Evolutionary conservation across 2,329 filamentous ascomycete genomes (phyloP), one percentile per base, ranked within the genome.

Genomic region (Xylariales sp.): DNA sequence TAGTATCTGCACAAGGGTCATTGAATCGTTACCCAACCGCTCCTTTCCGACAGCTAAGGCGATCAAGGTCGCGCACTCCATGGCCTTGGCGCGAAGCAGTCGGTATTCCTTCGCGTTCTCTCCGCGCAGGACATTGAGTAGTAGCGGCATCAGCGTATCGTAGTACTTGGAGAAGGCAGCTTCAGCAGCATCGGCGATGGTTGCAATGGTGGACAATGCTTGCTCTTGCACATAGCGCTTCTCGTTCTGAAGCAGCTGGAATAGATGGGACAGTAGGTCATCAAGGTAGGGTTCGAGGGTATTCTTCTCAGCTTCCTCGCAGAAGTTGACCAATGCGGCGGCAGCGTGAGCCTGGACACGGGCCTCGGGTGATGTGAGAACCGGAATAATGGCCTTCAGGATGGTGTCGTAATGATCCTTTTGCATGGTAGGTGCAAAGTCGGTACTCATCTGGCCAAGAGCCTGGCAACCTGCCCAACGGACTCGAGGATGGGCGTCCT

Each of bases 401-500:
- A 98, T 87, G 32, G 83, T 75, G 49, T 87, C 80, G 63, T 95
- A 93, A 64, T 95, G 95, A 55, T 95, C 93, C 52, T 88, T 86
- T 65, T 98, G 93, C 91, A 98, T 97, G 9, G 86, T 94, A 10
- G 90, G 90, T 10, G 94, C 91, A 63, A 98, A 98, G 60, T 98
- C 93, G 22, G 93, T 98, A 69, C 91, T 97, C 93, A 98, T 98
- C 65, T 98, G 93, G 20, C 93, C 93, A n/a, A 98, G 77, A 31
- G 93, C 93, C 59, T 98, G 97, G 71, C 93, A 98, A 24, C 90
- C 93, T 39, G 93, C 93, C 83, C 94, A 98, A 55, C 91, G 84
- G 42, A 98, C 93, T 59, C 93, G 87, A 29, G 93, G 87, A 59
- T 98, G 93, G 28, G 86, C 78, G 59, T 98, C 91, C 54, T 84